phyloP scores from a whole-genome alignment of 2,329 filamentous ascomycete species.

The Penicillium brevicompactum region DNA sequence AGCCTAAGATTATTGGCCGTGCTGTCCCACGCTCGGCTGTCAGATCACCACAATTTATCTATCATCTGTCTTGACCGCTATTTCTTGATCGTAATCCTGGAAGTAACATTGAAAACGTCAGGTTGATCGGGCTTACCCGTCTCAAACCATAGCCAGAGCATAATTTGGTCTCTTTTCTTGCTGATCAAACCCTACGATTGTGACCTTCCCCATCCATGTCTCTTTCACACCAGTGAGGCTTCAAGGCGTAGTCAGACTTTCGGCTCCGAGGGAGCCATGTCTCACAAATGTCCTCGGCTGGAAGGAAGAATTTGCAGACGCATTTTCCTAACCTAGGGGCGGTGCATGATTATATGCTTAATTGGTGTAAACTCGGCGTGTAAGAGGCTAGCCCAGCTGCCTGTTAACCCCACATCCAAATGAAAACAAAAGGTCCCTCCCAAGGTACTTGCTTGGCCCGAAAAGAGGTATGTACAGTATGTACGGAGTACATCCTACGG shows the following conservation, averaged over 20 bases:
- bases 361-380: background rate
- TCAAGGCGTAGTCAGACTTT: background rate
- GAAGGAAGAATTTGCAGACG: background rate
- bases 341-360: too few relatives aligned
- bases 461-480: too few relatives aligned
- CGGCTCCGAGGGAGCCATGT: background rate
- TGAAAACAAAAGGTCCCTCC: too few relatives aligned
- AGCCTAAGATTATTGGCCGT: background rate
- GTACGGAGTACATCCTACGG: too few relatives aligned
- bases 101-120: background rate
- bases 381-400: too few relatives aligned
- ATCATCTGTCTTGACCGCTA: background rate
- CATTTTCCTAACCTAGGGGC: background rate
- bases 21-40: background rate
- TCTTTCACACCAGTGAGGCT: background rate
- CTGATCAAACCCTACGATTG: background rate
- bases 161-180: background rate
- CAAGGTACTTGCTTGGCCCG: too few relatives aligned
- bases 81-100: background rate
- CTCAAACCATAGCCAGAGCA: background rate
- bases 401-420: too few relatives aligned
- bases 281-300: too few relatives aligned
- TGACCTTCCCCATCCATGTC: background rate
- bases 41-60: background rate
- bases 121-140: background rate